Percentiles rank a stretch among this genome's conserved stretches.
Evolutionary conservation across 2,329 filamentous ascomycete species (phyloP).

Genomic region (Aureobasidium sp.): DNA sequence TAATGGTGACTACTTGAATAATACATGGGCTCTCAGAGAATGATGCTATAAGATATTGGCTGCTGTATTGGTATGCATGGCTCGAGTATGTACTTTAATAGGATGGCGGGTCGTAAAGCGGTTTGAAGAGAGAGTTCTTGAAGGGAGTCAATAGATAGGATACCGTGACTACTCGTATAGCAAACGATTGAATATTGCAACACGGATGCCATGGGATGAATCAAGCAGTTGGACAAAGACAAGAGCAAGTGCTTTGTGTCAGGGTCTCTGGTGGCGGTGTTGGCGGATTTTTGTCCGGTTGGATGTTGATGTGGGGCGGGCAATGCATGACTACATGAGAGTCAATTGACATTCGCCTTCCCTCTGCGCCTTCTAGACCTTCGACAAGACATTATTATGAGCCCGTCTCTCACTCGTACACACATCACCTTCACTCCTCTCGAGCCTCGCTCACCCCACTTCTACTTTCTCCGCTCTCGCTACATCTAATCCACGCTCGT

Average conservation of each 20-base stretch:
- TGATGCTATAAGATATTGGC: no score
- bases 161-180: no score
- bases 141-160: no score
- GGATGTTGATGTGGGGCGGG: not conserved
- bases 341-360: slow-evolving; percentile 1
- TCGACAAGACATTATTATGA: not conserved
- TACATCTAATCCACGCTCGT: not conserved
- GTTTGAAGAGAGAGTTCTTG: no score
- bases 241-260: not conserved
- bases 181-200: no score
- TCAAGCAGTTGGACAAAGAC: not conserved
- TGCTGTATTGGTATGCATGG: no score
- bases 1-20: no score
- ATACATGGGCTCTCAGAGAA: no score
- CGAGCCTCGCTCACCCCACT: not conserved
- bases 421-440: not conserved
- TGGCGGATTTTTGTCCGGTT: not conserved
- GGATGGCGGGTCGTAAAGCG: no score
- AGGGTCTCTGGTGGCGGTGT: slow-evolving; percentile 1
- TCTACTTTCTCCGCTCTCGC: not conserved
- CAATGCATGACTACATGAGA: slow-evolving; percentile 2
- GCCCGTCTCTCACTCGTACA: not conserved
- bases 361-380: not conserved
- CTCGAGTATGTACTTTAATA: no score
- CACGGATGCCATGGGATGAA: not conserved